These are phyloP conservation scores for Cadophora sp. DNA, from an alignment of 2,329 filamentous ascomycete genomes.

Conservation along the genomic window DNA sequence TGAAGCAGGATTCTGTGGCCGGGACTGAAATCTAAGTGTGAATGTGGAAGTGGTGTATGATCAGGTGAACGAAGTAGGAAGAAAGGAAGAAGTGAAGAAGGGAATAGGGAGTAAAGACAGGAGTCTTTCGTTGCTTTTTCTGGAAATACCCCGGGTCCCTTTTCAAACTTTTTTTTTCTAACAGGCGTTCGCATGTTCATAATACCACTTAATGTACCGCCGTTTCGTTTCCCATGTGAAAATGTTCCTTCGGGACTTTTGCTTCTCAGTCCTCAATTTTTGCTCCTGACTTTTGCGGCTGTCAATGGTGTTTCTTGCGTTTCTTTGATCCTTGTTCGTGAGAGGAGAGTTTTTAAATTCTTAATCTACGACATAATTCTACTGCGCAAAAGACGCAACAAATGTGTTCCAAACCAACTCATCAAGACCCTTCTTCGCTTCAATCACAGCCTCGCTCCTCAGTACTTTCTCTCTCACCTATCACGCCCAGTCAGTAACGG, in stretches of 20 bases:
- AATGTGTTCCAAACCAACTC: constrained; percentile 3
- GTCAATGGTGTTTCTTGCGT: too few species aligned
- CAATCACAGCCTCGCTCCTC: not conserved
- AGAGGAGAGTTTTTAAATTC: too few species aligned
- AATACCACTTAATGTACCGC: constrained; percentile 15
- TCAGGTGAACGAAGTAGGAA: not conserved
- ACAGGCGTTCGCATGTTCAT: not conserved
- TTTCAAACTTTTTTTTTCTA: not conserved
- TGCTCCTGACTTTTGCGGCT: too few species aligned
- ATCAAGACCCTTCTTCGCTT: constrained; percentile 6
- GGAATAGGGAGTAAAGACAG: not conserved
- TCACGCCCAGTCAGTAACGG: not conserved
- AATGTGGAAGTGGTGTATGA: not conserved
- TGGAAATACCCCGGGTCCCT: constrained; percentile 20
- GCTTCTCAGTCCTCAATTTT: too few species aligned
- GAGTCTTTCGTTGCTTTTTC: not conserved
- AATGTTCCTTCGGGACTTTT: too few species aligned
- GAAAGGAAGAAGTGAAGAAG: not conserved
- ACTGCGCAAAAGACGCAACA: not conserved
- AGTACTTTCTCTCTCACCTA: constrained; percentile 3
- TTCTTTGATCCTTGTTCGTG: too few species aligned
- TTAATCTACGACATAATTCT: not conserved
- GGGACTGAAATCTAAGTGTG: constrained; percentile 26
- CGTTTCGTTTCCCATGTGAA: not conserved
- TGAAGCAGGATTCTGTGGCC: constrained; percentile 34